phyloP scores from a whole-genome alignment of 371 early-diverging fungal genomes.

The Fennellomyces sp. region DNA sequence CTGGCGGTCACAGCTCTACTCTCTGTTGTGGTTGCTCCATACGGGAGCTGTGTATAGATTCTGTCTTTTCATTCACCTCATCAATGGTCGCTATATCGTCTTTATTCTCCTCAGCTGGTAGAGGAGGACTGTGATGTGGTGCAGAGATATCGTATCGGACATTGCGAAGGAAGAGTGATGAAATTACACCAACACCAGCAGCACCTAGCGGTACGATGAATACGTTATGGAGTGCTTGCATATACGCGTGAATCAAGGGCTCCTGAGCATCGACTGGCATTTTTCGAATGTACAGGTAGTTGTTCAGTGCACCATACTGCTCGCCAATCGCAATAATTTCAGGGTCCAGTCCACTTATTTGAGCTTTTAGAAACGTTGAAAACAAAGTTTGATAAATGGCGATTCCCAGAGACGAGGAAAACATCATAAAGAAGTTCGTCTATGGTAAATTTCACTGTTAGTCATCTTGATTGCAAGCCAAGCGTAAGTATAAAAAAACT shows the following conservation, averaged over 20 bases:
- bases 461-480: neutral
- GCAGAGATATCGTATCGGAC: slow-evolving; percentile 25
- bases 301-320: slow-evolving; percentile 32
- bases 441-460: neutral
- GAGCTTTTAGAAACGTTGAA: slow-evolving; percentile 18
- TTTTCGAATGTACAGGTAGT: slow-evolving; percentile 34
- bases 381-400: slow-evolving; percentile 42
- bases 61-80: too few relatives aligned
- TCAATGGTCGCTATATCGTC: too few relatives aligned
- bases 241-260: slow-evolving; percentile 59
- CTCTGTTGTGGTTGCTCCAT: too few relatives aligned
- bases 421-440: slow-evolving; percentile 44
- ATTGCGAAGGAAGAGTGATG: slow-evolving; percentile 47
- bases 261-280: slow-evolving; percentile 38
- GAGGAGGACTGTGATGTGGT: neutral
- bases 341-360: slow-evolving; percentile 21
- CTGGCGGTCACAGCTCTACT: too few relatives aligned
- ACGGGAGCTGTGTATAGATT: too few relatives aligned
- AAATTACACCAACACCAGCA: slow-evolving; percentile 54
- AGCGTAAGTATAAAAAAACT: neutral
- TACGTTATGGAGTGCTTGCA: slow-evolving; percentile 54
- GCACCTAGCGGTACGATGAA: slow-evolving; percentile 64
- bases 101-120: neutral
- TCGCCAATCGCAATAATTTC: slow-evolving; percentile 22
- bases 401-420: slow-evolving; percentile 42